Conservation (phyloP, 352 stramenopile genomes). For the Phytopythium chamaehyphon region DNA sequence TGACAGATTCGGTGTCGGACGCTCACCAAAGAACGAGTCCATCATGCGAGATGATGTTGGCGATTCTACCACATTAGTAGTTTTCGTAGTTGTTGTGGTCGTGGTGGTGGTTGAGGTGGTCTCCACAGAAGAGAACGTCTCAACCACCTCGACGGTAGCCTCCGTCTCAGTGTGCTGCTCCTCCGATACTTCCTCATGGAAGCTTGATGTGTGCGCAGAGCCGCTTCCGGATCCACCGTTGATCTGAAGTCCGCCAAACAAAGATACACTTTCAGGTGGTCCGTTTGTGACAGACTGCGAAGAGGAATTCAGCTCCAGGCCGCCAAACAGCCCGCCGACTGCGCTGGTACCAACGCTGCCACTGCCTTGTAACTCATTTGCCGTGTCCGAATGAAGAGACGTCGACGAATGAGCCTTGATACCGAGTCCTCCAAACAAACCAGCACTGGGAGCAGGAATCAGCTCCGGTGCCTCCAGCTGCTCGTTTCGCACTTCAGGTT, state of each 20-base stretch:
- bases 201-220: too few species aligned
- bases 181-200: background rate
- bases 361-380: background rate
- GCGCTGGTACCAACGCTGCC: conserved; percentile 4
- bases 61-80: conserved; percentile 17
- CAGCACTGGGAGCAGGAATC: background rate
- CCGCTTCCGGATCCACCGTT: conserved; percentile 11
- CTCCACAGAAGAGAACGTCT: conserved; percentile 2
- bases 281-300: conserved; percentile 11
- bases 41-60: conserved; percentile 40
- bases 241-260: conserved; percentile 44
- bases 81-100: conserved; percentile 1
- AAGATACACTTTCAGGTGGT: conserved; percentile 4
- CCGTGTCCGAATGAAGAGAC: conserved; percentile 1
- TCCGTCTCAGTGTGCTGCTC: conserved; percentile 8
- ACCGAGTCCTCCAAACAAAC: conserved; percentile 5
- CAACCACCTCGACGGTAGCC: conserved; percentile 7
- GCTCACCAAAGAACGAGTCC: conserved; percentile 47
- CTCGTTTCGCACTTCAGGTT: background rate
- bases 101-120: background rate
- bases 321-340: conserved; percentile 7
- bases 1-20: conserved; percentile 7
- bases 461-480: background rate
- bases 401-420: conserved; percentile 3
- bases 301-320: conserved; percentile 17